phyloP scores from a whole-genome alignment of 768 basidiomycete genomes.

The Mycena epipterygia region DNA sequence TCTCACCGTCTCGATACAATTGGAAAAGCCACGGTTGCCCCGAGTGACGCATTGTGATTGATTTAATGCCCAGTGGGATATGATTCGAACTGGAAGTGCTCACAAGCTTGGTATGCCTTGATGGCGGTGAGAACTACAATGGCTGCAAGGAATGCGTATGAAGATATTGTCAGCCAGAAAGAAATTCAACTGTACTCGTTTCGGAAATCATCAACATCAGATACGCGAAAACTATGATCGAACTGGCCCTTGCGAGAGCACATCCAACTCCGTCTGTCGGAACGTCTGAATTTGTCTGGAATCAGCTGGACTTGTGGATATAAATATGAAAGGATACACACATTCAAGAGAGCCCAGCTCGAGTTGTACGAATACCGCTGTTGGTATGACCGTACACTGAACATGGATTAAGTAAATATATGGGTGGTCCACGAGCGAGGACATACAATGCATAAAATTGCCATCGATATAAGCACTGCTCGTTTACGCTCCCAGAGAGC shows the following conservation, averaged over 20 bases:
- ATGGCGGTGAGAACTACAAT: constrained; percentile 54
- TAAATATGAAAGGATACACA: constrained; percentile 30
- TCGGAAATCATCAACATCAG: constrained; percentile 53
- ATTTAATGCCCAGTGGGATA: neutral
- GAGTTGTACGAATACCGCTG: constrained; percentile 46
- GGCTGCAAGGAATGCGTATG: constrained; percentile 37
- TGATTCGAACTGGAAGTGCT: constrained; percentile 25
- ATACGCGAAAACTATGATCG: constrained; percentile 55
- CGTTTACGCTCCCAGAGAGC: constrained; percentile 58
- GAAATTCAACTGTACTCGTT: constrained; percentile 48
- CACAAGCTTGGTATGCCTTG: constrained; percentile 53
- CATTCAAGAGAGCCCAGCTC: constrained; percentile 53
- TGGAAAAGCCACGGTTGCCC: constrained; percentile 50
- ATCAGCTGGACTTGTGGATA: neutral
- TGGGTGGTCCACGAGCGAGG: neutral
- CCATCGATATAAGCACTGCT: constrained; percentile 48
- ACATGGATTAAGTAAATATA: neutral
- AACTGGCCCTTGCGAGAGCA: constrained; percentile 46
- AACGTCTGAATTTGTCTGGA: constrained; percentile 30
- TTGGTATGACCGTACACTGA: constrained; percentile 50
- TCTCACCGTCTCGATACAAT: constrained; percentile 55
- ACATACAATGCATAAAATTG: constrained; percentile 42
- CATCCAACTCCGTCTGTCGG: constrained; percentile 46
- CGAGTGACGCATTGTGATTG: constrained; percentile 47
- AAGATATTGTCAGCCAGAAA: neutral